Conservation (phyloP, 257 asterid species). For the Primulina eburnea region DNA sequence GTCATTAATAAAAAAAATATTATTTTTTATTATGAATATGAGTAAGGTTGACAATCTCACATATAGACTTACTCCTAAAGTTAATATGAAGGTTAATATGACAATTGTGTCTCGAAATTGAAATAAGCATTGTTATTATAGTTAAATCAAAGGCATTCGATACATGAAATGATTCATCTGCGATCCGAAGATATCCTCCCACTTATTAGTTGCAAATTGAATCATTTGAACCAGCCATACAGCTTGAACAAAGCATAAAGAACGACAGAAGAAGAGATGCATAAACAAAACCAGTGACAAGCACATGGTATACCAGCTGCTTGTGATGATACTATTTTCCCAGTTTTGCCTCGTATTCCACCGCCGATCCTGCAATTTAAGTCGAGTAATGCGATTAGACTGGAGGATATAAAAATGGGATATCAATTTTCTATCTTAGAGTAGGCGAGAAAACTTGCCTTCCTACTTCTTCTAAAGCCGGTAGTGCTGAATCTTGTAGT, state of each 20-base stretch:
- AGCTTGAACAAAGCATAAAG: constrained; percentile 55
- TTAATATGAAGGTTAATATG: no score
- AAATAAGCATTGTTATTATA: no score
- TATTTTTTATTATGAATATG: no score
- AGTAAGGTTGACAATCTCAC: no score
- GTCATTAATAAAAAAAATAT: no score
- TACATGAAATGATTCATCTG: no score
- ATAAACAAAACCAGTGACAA: constrained; percentile 48
- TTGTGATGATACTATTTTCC: constrained; percentile 24
- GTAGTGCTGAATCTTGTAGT: constrained; percentile 16
- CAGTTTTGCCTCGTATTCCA: constrained; percentile 21
- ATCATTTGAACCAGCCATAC: constrained; percentile 39
- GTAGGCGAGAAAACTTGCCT: constrained; percentile 25
- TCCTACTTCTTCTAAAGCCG: constrained; percentile 16
- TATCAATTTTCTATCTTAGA: not conserved
- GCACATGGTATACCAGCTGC: constrained; percentile 31
- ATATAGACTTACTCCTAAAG: no score
- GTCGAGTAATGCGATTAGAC: not conserved
- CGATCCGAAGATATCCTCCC: no score
- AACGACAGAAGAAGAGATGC: constrained; percentile 52
- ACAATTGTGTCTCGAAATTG: rapidly evolving
- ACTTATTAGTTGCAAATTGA: no score
- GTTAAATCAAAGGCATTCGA: no score
- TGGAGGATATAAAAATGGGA: not conserved
- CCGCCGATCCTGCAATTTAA: constrained; percentile 23